Evolutionary conservation across 805 yeast genomes (phyloP).

Genomic region (Brettanomyces sp.): DNA sequence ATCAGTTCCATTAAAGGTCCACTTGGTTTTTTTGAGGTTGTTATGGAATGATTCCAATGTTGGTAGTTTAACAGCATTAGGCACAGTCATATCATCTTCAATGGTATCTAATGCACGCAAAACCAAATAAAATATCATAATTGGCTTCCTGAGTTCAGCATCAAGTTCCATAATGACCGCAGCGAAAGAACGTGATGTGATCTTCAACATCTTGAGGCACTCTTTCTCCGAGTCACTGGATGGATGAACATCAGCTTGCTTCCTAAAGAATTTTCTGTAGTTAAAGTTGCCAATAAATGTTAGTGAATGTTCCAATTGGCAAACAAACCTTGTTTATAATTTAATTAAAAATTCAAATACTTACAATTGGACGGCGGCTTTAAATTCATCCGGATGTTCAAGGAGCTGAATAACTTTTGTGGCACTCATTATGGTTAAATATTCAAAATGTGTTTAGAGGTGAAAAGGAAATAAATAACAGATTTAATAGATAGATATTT

Average conservation of each 20-base stretch:
- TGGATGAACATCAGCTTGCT: slow-evolving; percentile 36
- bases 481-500: too few relatives aligned
- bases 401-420: slow-evolving; percentile 45
- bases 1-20: slow-evolving; percentile 73
- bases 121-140: slow-evolving; percentile 77
- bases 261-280: slow-evolving; percentile 38
- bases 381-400: slow-evolving; percentile 63
- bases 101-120: slow-evolving; percentile 90
- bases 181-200: slow-evolving; percentile 87
- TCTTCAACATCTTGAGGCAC: slow-evolving; percentile 59
- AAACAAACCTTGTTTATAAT: not conserved
- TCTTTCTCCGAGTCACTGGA: slow-evolving; percentile 35
- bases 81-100: slow-evolving; percentile 91
- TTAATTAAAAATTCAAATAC: slow-evolving; percentile 9
- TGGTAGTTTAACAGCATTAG: slow-evolving; percentile 62
- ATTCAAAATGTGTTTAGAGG: not conserved
- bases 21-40: slow-evolving; percentile 54
- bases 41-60: slow-evolving; percentile 59
- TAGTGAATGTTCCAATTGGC: not conserved
- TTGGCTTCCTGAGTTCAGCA: slow-evolving; percentile 77
- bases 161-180: slow-evolving; percentile 86
- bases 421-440: not conserved
- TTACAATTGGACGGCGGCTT: slow-evolving; percentile 55
- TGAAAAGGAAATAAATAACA: too few relatives aligned
- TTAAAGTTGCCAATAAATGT: not conserved